These are phyloP conservation scores for Malassezia slooffiae DNA, from an alignment of 1,284 basidiomycete species.

Conservation along the genomic window DNA sequence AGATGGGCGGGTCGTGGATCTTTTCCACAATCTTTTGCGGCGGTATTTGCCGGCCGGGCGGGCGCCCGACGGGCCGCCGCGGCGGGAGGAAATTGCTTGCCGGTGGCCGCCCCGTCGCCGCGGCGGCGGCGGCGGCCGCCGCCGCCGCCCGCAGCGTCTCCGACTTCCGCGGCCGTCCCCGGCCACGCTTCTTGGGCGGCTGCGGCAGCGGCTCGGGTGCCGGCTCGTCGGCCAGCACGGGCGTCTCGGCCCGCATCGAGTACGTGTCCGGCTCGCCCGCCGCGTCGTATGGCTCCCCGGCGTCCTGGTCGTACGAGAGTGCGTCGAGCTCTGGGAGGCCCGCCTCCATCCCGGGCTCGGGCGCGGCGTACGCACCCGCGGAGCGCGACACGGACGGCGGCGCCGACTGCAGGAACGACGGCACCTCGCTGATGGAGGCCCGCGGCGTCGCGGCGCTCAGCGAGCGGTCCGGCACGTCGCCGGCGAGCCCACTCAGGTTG, in stretches of 20 bases:
- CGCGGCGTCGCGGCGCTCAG: not conserved
- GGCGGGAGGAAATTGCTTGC: slow-evolving; percentile 2
- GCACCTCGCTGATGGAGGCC: slow-evolving; percentile 2
- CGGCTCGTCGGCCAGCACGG: not conserved
- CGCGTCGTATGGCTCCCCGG: no score
- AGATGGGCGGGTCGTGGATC: slow-evolving; percentile 12
- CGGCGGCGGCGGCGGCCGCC: not conserved
- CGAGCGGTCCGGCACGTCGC: slow-evolving; percentile 14
- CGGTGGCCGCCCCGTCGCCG: not conserved
- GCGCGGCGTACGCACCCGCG: not conserved
- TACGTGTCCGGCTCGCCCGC: not conserved
- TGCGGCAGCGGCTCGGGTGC: not conserved
- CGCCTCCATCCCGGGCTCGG: not conserved
- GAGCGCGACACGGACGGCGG: not conserved
- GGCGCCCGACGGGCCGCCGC: slow-evolving; percentile 8
- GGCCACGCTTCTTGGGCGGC: slow-evolving; percentile 14
- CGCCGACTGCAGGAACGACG: slow-evolving; percentile 1
- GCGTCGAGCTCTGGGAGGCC: not conserved
- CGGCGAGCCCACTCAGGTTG: slow-evolving; percentile 26
- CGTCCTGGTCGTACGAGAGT: no score
- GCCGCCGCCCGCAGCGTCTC: slow-evolving; percentile 6
- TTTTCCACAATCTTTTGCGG: slow-evolving; percentile 13
- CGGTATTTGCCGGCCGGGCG: slow-evolving; percentile 14
- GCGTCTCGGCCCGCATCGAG: slow-evolving; percentile 4
- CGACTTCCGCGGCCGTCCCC: slow-evolving; percentile 13